These are phyloP conservation scores for Astraeus odoratus DNA, from an alignment of 768 basidiomycete genomes.

Conservation along the genomic window DNA sequence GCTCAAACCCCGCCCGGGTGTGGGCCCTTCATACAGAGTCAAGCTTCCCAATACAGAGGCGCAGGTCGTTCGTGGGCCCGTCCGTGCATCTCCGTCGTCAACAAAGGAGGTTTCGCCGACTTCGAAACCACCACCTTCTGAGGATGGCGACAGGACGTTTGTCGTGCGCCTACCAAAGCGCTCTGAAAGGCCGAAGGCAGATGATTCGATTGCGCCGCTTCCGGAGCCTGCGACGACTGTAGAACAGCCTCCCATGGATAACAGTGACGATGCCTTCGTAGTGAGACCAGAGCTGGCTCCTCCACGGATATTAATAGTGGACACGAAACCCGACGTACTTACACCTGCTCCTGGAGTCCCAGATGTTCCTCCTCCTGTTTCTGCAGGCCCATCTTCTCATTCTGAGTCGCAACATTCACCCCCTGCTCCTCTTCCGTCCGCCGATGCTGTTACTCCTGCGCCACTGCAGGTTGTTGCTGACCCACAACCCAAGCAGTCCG, in stretches of 20 bases:
- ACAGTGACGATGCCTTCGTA: conserved; percentile 54
- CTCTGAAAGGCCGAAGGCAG: conserved; percentile 30
- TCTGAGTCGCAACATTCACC: conserved; percentile 9
- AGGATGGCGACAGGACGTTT: conserved; percentile 39
- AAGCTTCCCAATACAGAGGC: conserved; percentile 49
- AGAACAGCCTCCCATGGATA: conserved; percentile 35
- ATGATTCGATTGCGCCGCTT: background rate
- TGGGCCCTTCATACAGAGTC: conserved; percentile 50
- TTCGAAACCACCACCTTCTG: conserved; percentile 24
- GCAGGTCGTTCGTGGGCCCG: conserved; percentile 38
- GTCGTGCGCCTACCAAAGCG: conserved; percentile 51
- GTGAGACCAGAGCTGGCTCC: conserved; percentile 44
- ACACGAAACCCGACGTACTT: conserved; percentile 17
- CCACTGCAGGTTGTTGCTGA: conserved; percentile 1
- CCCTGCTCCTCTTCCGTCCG: conserved; percentile 2
- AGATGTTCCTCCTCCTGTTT: conserved; percentile 1
- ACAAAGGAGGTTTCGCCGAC: conserved; percentile 13
- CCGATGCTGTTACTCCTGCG: background rate
- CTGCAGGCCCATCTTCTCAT: conserved; percentile 1
- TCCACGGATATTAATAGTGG: conserved; percentile 20
- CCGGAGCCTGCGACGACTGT: conserved; percentile 18
- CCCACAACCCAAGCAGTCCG: conserved; percentile 9
- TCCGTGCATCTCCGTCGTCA: conserved; percentile 2
- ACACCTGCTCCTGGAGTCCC: conserved; percentile 19
- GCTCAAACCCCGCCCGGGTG: conserved; percentile 51